Base-by-base conservation (phyloP, 805 yeast species). In the Candida nemodendra region DNA sequence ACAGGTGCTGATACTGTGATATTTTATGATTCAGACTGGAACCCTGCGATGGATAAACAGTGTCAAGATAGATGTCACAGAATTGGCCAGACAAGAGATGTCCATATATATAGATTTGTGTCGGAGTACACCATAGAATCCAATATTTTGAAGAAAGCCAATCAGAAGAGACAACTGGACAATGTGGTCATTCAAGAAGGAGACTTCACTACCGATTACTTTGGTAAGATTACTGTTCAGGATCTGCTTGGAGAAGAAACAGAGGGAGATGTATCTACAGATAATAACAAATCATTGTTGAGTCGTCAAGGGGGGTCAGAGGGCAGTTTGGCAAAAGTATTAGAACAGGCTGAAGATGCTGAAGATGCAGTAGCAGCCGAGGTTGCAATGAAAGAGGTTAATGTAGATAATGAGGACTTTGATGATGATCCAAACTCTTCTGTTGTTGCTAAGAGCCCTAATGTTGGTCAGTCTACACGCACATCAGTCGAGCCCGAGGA, bases 1-100 rank as follows among this genome's bases (percentile, higher is more conserved):
- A 93, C 99, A 0, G 99, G 98, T 57, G 99, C 99, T 0, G 99
- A 93, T 56, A 93, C 99, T 0, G 99, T 93, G 30, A 88, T 93
- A 6, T 95, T 93, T 65, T 93, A 95, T 61, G 99, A 93, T 63
- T 88, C 96, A 2, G 99, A 91, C 64, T 91, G 99, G 99, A 93
- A 93, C 58, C 99, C 99, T 2, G 95, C 98, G 1, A 93, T 93
- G 97, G 99, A 93, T 61, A 88, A 89, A 57, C 99, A 93, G 64
- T 93, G 99, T 66, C 99, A 93, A 64, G 99, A 93, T 65, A 81
- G 99, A 62, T 93, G 98, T 65, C 99, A 93, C 61, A 83, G 99
- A 70, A 93, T 93, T 60, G 99, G 99, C 5, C 99, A 93, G 62
- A 88, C 95, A 13, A 74, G 99, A 55, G 99, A 93, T 59, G 99